These are phyloP conservation scores for Talaromyces sp. DNA, from an alignment of 2,329 filamentous ascomycete species.

Conservation along the genomic window DNA sequence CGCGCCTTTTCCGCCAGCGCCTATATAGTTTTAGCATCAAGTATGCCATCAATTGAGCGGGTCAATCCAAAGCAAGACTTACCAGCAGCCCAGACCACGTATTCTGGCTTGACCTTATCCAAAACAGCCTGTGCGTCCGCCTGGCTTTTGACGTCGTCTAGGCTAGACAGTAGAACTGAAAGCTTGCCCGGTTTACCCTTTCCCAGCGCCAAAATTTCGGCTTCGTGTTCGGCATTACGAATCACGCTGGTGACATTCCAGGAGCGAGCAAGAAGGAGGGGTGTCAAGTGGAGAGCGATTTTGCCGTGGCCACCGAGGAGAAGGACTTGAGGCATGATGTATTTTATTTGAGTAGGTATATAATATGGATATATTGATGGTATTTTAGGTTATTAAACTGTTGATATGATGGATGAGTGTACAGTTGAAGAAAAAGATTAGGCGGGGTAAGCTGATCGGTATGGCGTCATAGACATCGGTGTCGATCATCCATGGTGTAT, in stretches of 20 bases:
- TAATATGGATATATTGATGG: not conserved
- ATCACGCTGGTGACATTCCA: slow-evolving; percentile 79
- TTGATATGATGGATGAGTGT: not conserved
- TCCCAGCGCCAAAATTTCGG: slow-evolving; percentile 61
- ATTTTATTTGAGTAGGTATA: not conserved
- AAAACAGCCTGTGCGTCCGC: slow-evolving; percentile 62
- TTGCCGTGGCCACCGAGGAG: slow-evolving; percentile 81
- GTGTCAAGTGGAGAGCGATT: slow-evolving; percentile 69
- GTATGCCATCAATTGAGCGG: no score
- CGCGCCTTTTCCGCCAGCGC: slow-evolving; percentile 56
- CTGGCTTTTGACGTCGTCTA: slow-evolving; percentile 67
- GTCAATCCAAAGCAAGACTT: not conserved
- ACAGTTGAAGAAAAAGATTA: not conserved
- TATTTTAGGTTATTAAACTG: not conserved
- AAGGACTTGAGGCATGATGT: slow-evolving; percentile 52
- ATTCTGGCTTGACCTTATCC: slow-evolving; percentile 41
- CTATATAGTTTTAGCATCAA: slow-evolving; percentile 27
- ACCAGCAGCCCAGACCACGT: slow-evolving; percentile 49
- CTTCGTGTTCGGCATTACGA: slow-evolving; percentile 65
- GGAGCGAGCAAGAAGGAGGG: slow-evolving; percentile 67
- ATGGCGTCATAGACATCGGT: not conserved
- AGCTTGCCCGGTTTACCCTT: slow-evolving; percentile 59
- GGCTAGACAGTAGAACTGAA: slow-evolving; percentile 65
- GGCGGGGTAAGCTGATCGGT: not conserved
- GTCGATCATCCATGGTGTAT: not conserved